A percentile compares a stretch with the other conserved stretches of the same genome.
Conservation (phyloP, 331 rosid species). For the Phaseolus coccineus region DNA sequence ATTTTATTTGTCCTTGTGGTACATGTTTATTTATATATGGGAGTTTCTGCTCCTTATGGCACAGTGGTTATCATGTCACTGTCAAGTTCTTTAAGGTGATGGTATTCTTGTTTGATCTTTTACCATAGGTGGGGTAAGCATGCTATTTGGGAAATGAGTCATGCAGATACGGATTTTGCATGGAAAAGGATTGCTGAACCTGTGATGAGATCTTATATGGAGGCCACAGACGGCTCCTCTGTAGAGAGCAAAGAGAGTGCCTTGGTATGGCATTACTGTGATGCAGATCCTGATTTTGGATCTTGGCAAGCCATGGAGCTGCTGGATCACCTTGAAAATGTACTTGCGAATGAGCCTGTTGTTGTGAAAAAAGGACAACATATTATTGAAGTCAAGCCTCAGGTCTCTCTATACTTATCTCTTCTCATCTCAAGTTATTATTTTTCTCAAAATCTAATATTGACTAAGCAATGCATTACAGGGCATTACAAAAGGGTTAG, state of each 20-base stretch:
- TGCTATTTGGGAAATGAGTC: slow-evolving; percentile 67
- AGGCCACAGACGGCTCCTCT: slow-evolving; percentile 76
- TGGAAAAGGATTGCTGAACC: slow-evolving; percentile 83
- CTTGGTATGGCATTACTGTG: slow-evolving; percentile 81
- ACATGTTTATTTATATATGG: neutral
- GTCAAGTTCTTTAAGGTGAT: slow-evolving; percentile 29
- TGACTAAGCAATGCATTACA: slow-evolving; percentile 44
- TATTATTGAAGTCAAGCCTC: slow-evolving; percentile 83
- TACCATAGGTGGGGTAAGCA: slow-evolving; percentile 68
- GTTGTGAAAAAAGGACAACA: slow-evolving; percentile 75
- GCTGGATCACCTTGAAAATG: slow-evolving; percentile 72
- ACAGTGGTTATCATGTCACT: slow-evolving; percentile 21
- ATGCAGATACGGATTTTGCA: slow-evolving; percentile 51
- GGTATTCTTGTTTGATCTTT: slow-evolving; percentile 12
- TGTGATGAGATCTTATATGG: slow-evolving; percentile 72
- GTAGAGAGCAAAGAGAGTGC: slow-evolving; percentile 89
- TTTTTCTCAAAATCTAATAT: slow-evolving; percentile 33
- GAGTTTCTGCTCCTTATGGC: neutral
- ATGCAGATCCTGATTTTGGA: slow-evolving; percentile 75
- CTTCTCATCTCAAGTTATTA: neutral
- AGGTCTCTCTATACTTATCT: slow-evolving; percentile 52
- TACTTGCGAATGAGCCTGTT: slow-evolving; percentile 82
- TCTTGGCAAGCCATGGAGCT: slow-evolving; percentile 79
- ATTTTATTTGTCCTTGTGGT: neutral
- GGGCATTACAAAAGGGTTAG: slow-evolving; percentile 86